Base-by-base conservation (phyloP, 2,329 filamentous ascomycete species). In the Raffaelea albimanens region DNA sequence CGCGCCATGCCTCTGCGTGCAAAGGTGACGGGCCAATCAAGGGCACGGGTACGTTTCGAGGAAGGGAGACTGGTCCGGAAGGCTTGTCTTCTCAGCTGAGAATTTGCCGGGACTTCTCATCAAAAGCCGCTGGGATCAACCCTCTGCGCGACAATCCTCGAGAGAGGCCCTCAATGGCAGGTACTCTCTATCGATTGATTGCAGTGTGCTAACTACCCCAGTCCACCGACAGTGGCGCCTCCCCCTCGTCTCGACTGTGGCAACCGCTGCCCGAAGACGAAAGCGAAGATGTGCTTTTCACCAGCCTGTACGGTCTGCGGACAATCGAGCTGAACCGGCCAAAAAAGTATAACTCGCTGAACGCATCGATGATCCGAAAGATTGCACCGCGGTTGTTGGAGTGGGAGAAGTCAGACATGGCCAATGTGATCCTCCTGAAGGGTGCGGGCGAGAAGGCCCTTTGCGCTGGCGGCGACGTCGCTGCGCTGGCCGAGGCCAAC, bases 311-410 rank as follows among this genome's bases (percentile, higher is more conserved):
- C 67, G 93, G 93, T 54, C 78, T 97, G 44, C 87, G 93, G 53
- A 89, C 85, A 57, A 83, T 98, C 61, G 85, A 95, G 69, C 85
- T 98, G 57, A 98, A 98, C 72, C 83, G 93, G 50, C 93, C 91
- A 5, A 75, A 78, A 61, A 95, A 96, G 71, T 77, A 89, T 63
- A 97, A 98, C 68, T 85, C 91, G 22, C 80, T 98, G 56, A 90
- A 94, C 65, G 86, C 76, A 45, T 96, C 90, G 49, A 98, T 98
- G 94, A 86, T 85, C 53, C 80, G 87, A 59, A 97, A 98, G 71
- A 97, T 98, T 58, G 72, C 89, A 42, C 90, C 91, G 20, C 80
- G 93, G 49, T 66, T 98, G 61, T 74, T 87, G 60, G 91, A 97
- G 72, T 98, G 90, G 90, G 81, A 87, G 60, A 93, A 94, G 67